These are phyloP conservation scores for Chlamydomonas sp. DNA, from an alignment of 139 green algal species.

Conservation along the genomic window DNA sequence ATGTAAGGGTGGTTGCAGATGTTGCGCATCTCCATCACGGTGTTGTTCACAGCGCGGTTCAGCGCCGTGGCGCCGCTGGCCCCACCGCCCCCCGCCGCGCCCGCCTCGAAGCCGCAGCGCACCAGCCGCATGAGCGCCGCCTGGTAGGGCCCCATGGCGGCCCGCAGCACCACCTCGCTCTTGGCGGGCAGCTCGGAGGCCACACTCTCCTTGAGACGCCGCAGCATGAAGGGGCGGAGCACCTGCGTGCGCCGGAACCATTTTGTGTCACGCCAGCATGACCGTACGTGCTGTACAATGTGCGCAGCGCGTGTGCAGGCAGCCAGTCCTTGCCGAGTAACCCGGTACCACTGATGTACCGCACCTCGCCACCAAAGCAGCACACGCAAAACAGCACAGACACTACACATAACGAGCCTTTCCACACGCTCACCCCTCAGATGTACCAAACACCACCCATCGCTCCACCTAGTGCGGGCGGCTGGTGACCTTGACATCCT, in stretches of 20 bases:
- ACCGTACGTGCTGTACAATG: no score
- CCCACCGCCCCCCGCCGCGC: not conserved
- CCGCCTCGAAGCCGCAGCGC: slow-evolving; percentile 11
- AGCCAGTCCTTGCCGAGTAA: not conserved
- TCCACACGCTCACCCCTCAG: no score
- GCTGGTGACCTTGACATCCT: no score
- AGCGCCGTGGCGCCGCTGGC: not conserved
- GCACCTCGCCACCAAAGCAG: not conserved
- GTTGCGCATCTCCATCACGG: slow-evolving; percentile 86
- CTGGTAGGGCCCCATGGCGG: slow-evolving; percentile 79
- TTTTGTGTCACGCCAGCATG: no score
- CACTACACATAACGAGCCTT: not conserved
- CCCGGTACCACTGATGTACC: no score
- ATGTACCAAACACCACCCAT: no score
- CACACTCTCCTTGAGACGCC: slow-evolving; percentile 81
- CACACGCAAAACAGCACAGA: not conserved
- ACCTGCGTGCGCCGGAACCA: slow-evolving; percentile 44
- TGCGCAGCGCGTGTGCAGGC: not conserved
- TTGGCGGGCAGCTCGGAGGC: slow-evolving; percentile 93
- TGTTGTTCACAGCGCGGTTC: slow-evolving; percentile 45
- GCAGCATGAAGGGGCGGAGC: slow-evolving; percentile 98
- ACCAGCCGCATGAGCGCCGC: slow-evolving; percentile 36
- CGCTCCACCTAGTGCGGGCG: no score
- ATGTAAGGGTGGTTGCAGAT: slow-evolving; percentile 86
- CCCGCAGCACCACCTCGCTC: slow-evolving; percentile 74